phyloP scores from a whole-genome alignment of 2,329 filamentous ascomycete genomes.

The Gyromitra esculenta region DNA sequence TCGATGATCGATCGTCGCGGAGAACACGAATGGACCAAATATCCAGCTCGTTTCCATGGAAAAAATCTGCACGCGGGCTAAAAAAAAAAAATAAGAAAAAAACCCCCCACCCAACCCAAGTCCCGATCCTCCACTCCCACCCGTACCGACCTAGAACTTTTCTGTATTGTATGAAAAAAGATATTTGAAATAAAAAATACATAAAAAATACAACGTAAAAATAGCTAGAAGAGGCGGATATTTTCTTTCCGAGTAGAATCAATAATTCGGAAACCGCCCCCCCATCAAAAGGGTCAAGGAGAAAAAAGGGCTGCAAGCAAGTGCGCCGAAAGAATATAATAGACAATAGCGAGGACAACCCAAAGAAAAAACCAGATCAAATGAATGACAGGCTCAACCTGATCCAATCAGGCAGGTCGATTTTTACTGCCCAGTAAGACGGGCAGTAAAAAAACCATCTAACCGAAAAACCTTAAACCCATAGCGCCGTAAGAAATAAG shows the following conservation, averaged over 20 bases:
- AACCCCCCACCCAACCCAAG: constrained; percentile 26
- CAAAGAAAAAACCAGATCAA: constrained; percentile 41
- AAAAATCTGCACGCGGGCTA: constrained; percentile 37
- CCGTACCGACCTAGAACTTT: constrained; percentile 37
- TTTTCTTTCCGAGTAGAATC: constrained; percentile 34
- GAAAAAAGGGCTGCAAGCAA: constrained; percentile 32
- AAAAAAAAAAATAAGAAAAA: constrained; percentile 26
- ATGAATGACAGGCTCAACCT: constrained; percentile 31
- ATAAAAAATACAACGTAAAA: constrained; percentile 36
- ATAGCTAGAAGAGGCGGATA: background rate
- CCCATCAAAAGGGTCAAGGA: background rate
- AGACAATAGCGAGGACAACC: constrained; percentile 18
- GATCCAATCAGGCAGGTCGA: constrained; percentile 33
- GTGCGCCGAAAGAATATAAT: constrained; percentile 30
- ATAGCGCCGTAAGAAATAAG: constrained; percentile 39
- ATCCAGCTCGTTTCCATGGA: constrained; percentile 22
- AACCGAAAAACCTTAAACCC: constrained; percentile 36
- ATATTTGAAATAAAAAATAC: constrained; percentile 29
- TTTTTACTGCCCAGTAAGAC: constrained; percentile 29
- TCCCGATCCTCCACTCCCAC: constrained; percentile 19
- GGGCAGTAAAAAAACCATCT: constrained; percentile 18
- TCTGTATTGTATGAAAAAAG: constrained; percentile 25
- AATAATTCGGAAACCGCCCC: constrained; percentile 34
- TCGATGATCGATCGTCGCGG: constrained; percentile 38
- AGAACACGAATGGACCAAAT: constrained; percentile 12